Conservation (phyloP, 1,284 basidiomycete genomes). For the Fomitopsis palustris region DNA sequence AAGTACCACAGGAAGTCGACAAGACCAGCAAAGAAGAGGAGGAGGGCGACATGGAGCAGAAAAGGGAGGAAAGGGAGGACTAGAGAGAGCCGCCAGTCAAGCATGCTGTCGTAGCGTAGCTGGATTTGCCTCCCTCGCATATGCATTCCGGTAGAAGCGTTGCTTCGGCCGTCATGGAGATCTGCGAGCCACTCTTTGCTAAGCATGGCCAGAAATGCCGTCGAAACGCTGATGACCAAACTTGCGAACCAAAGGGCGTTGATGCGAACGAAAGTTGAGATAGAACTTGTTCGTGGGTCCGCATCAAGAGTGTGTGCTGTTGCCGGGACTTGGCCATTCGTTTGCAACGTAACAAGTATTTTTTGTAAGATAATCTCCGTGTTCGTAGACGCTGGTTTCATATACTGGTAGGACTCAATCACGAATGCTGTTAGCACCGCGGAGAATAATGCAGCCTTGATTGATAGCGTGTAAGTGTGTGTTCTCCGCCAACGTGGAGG, state of each 20-base stretch:
- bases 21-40: slow-evolving; percentile 16
- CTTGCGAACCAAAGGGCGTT: slow-evolving; percentile 3
- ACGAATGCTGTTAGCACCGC: slow-evolving; percentile 24
- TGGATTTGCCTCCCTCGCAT: slow-evolving; percentile 10
- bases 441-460: slow-evolving; percentile 26
- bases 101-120: slow-evolving; percentile 11
- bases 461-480: neutral
- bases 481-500: neutral
- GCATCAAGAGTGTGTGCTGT: neutral
- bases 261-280: neutral
- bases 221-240: neutral
- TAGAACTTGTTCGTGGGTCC: neutral
- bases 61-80: slow-evolving; percentile 9
- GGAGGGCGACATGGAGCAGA: slow-evolving; percentile 11
- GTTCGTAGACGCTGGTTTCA: slow-evolving; percentile 14
- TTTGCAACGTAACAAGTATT: slow-evolving; percentile 11
- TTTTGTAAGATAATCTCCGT: slow-evolving; percentile 10
- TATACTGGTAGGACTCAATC: slow-evolving; percentile 18
- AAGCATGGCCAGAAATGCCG: slow-evolving; percentile 1
- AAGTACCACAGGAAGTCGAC: slow-evolving; percentile 13
- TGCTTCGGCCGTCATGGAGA: slow-evolving; percentile 6
- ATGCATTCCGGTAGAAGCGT: slow-evolving; percentile 3
- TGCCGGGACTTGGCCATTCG: neutral
- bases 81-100: slow-evolving; percentile 11
- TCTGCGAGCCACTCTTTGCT: slow-evolving; percentile 11